phyloP scores from a whole-genome alignment of 2,329 filamentous ascomycete species.

The Claviceps humidiphila region DNA sequence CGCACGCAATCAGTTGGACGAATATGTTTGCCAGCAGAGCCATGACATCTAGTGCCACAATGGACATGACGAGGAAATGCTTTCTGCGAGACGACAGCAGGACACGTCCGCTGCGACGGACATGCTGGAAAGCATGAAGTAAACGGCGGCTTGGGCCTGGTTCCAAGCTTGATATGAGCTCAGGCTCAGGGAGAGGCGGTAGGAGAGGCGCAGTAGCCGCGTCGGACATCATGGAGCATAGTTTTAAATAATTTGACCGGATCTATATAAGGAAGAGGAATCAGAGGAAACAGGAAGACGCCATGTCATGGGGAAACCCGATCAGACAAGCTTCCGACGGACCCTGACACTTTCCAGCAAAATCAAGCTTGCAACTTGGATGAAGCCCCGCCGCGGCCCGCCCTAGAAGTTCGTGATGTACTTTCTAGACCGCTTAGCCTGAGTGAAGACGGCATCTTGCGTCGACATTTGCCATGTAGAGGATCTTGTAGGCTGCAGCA shows the following conservation, averaged over 20 bases:
- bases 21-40: constrained; percentile 34
- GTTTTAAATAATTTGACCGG: not conserved
- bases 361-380: too few relatives aligned
- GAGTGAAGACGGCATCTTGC: too few relatives aligned
- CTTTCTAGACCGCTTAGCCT: too few relatives aligned
- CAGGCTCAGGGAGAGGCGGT: not conserved
- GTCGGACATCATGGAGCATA: not conserved
- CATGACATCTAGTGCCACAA: constrained; percentile 32
- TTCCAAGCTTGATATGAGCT: not conserved
- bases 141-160: constrained; percentile 2
- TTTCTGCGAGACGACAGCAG: constrained; percentile 25
- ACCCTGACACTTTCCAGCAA: too few relatives aligned
- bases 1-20: constrained; percentile 34
- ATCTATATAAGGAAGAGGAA: too few relatives aligned
- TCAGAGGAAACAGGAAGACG: too few relatives aligned
- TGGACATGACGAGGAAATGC: constrained; percentile 30
- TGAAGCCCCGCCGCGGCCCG: too few relatives aligned
- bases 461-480: too few relatives aligned
- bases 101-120: constrained; percentile 5
- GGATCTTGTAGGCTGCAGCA: too few relatives aligned
- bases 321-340: not conserved
- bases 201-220: constrained; percentile 1
- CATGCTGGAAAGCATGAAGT: constrained; percentile 1
- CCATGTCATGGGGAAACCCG: not conserved
- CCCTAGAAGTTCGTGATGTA: too few relatives aligned